Evolutionary conservation across 768 basidiomycete genomes (phyloP).

Genomic region (Baorangia bicolor): DNA sequence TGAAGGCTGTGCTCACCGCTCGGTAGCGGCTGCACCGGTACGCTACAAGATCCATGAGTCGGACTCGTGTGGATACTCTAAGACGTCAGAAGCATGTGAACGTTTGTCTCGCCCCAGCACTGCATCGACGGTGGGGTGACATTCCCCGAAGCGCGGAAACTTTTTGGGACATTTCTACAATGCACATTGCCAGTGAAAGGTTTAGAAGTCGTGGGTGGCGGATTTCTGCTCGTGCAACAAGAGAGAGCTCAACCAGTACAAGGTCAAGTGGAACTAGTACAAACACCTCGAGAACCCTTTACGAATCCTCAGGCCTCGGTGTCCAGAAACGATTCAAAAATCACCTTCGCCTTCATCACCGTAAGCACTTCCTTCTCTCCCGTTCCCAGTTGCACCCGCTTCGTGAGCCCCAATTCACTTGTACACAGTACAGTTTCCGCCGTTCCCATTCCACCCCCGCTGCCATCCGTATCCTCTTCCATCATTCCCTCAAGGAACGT

Average conservation of each 20-base stretch:
- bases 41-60: neutral
- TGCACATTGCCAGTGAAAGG: neutral
- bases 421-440: neutral
- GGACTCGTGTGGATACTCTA: neutral
- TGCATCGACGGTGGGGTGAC: neutral
- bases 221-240: too few relatives aligned
- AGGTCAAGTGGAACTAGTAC: neutral
- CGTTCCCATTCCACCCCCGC: neutral
- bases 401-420: neutral
- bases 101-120: neutral
- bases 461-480: neutral
- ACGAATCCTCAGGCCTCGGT: neutral
- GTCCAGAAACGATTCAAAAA: neutral
- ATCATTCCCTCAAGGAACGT: neutral
- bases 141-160: neutral
- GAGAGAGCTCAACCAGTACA: neutral
- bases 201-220: neutral
- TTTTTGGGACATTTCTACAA: neutral
- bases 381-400: neutral
- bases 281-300: neutral
- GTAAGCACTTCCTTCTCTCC: neutral
- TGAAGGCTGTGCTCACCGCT: neutral
- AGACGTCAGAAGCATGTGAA: neutral
- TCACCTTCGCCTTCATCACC: constrained; percentile 3
- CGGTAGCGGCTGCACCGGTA: neutral